phyloP scores from a whole-genome alignment of 2,329 filamentous ascomycete genomes.

The Colletotrichum destructivum region DNA sequence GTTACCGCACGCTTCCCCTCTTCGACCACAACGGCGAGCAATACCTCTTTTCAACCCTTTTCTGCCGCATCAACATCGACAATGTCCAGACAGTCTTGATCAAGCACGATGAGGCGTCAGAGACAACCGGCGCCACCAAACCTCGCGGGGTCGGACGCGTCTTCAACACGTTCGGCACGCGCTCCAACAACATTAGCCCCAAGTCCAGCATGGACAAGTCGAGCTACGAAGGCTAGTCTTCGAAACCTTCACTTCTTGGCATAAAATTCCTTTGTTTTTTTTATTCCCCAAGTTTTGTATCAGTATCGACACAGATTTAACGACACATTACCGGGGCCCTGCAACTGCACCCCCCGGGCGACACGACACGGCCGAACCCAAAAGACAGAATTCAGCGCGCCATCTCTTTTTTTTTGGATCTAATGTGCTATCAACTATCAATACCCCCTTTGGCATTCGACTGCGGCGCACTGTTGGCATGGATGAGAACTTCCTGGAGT shows the following conservation, averaged over 20 bases:
- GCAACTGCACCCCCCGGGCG: conserved; percentile 29
- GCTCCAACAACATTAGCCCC: conserved; percentile 65
- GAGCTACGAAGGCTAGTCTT: conserved; percentile 58
- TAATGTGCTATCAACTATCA: conserved; percentile 41
- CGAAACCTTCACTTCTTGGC: conserved; percentile 36
- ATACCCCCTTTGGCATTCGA: conserved; percentile 43
- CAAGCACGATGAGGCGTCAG: conserved; percentile 57
- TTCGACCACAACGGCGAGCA: conserved; percentile 91
- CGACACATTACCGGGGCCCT: conserved; percentile 31
- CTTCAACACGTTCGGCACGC: conserved; percentile 67
- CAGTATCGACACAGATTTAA: conserved; percentile 40
- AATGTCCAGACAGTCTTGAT: conserved; percentile 71
- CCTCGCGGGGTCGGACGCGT: conserved; percentile 68
- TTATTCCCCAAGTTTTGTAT: conserved; percentile 37
- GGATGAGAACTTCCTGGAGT: conserved; percentile 41
- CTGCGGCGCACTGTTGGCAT: conserved; percentile 42
- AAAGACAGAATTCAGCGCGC: conserved; percentile 41
- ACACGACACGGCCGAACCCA: conserved; percentile 43
- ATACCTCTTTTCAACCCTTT: conserved; percentile 94
- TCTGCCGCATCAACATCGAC: conserved; percentile 85
- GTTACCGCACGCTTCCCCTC: conserved; percentile 92
- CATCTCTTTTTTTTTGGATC: conserved; percentile 42
- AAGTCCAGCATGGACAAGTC: conserved; percentile 65
- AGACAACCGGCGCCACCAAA: conserved; percentile 58
- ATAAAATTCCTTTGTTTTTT: conserved; percentile 30